A percentile compares a stretch with the other conserved stretches of the same genome.
Evolutionary conservation across 1,139 yeast genomes (phyloP).

Genomic region (Geotrichum klebahnii): DNA sequence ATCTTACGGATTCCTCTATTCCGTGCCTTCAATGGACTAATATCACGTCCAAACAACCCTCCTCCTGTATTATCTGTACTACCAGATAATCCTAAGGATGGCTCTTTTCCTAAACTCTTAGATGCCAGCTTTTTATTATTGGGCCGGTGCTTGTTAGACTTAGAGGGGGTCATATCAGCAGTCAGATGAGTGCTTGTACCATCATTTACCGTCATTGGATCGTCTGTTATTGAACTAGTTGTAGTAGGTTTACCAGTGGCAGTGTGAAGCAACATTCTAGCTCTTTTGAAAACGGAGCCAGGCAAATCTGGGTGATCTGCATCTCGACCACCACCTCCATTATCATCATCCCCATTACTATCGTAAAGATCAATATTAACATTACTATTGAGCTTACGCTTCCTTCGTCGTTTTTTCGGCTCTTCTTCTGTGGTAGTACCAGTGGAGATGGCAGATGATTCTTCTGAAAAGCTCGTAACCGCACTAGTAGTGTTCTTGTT

Average conservation of each 20-base stretch:
- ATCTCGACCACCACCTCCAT: slow-evolving; percentile 20
- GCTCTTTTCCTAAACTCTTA: neutral
- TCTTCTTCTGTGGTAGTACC: neutral
- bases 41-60: slow-evolving; percentile 21
- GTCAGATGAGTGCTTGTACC: too few species aligned
- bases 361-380: slow-evolving; percentile 26
- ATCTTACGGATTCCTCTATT: slow-evolving; percentile 9
- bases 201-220: too few species aligned
- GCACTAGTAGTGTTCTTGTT: neutral
- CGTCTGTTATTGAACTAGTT: too few species aligned
- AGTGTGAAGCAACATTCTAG: slow-evolving; percentile 12
- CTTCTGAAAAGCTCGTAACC: neutral
- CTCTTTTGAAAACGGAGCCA: slow-evolving; percentile 28
- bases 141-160: too few species aligned
- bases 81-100: neutral
- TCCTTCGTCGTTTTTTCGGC: slow-evolving; percentile 7
- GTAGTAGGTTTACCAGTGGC: neutral
- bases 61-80: neutral
- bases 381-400: slow-evolving; percentile 31
- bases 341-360: neutral
- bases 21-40: slow-evolving; percentile 26
- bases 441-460: neutral
- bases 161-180: neutral
- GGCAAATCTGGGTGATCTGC: slow-evolving; percentile 27
- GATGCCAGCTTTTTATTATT: neutral